Percentiles rank a stretch among this genome's conserved stretches.
Evolutionary conservation across 306 rosid species (phyloP).

Genomic region (Quercus gilva): DNA sequence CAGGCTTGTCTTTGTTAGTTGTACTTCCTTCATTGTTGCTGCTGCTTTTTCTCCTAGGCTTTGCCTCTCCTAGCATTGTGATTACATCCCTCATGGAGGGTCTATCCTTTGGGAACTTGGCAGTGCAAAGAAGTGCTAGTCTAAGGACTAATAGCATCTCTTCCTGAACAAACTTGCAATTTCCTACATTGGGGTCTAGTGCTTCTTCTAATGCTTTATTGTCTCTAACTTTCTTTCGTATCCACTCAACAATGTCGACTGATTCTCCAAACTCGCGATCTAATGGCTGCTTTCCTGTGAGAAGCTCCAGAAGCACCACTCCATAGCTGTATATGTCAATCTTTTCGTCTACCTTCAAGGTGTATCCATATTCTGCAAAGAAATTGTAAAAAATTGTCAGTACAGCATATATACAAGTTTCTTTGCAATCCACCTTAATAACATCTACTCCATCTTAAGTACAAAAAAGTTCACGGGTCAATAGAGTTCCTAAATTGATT

Average conservation of each 20-base stretch:
- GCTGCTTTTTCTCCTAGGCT: slow-evolving; percentile 83
- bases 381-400: neutral
- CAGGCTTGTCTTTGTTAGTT: slow-evolving; percentile 55
- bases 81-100: slow-evolving; percentile 95
- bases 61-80: slow-evolving; percentile 95
- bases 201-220: slow-evolving; percentile 68
- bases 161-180: slow-evolving; percentile 73
- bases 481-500: neutral
- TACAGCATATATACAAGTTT: neutral
- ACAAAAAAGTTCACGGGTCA: neutral
- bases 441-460: neutral
- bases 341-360: slow-evolving; percentile 92
- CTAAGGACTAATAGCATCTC: slow-evolving; percentile 92
- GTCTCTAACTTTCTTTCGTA: slow-evolving; percentile 60
- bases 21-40: slow-evolving; percentile 42
- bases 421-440: neutral
- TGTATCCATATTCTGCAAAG: slow-evolving; percentile 82
- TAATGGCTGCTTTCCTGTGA: slow-evolving; percentile 75
- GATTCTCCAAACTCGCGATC: slow-evolving; percentile 78
- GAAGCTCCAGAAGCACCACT: slow-evolving; percentile 86
- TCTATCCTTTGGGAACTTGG: slow-evolving; percentile 84
- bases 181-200: slow-evolving; percentile 75
- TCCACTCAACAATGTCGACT: slow-evolving; percentile 86
- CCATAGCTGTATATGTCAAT: slow-evolving; percentile 91
- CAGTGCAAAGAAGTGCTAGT: slow-evolving; percentile 86